Base-by-base conservation (phyloP, 2,329 filamentous ascomycete genomes). In the Scedosporium aurantiacum region DNA sequence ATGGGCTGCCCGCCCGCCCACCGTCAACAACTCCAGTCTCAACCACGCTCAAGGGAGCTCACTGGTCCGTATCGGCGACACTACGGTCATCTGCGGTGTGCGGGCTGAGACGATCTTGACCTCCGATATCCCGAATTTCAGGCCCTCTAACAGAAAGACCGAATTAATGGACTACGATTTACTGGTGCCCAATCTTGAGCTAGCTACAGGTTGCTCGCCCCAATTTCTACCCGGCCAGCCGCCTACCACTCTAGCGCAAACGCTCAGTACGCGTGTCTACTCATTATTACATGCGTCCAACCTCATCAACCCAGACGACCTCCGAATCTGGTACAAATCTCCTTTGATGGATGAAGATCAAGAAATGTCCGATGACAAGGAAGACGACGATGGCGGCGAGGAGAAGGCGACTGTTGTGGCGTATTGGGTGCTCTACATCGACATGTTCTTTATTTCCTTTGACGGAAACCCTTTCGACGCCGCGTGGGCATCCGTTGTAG, bases 401-500 rank as follows among this genome's bases (percentile, higher is more conserved):
- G 60, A 61, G 54, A 72, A 75, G 10, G 71, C 70, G 5, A 70
- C 70, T n/a, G 74, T 93, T 10, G 93, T 89, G 71, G 94, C 88
- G 0, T 97, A 95, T 73, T 99, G 93, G 94, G 87, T 90, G 8
- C 83, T 99, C 21, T 97, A 96, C 73, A 89, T 99, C 66, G 93
- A 97, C 70, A 80, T 97, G n/a, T 83, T 97, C 70, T 94, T 96
- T 75, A 87, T 99, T 66, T 95, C 90, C 0, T 85, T 96, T 58
- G 92, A 96, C 65, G 93, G 93, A 5, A 96, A 94, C 68, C 84
- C 91, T 1, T 92, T 97, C 66, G 93, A 99, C 69, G 89, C 90
- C 0, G 90, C 91, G 0, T 97, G 93, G 92, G 82, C 88, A 0
- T 86, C 91, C 12, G 81, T 95, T 0, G 73, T 96, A 23, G 90